Percentiles rank a stretch among this genome's conserved stretches.
Evolutionary conservation across 1,284 basidiomycete species (phyloP).

Genomic region (Lignosus rhinocerotis): DNA sequence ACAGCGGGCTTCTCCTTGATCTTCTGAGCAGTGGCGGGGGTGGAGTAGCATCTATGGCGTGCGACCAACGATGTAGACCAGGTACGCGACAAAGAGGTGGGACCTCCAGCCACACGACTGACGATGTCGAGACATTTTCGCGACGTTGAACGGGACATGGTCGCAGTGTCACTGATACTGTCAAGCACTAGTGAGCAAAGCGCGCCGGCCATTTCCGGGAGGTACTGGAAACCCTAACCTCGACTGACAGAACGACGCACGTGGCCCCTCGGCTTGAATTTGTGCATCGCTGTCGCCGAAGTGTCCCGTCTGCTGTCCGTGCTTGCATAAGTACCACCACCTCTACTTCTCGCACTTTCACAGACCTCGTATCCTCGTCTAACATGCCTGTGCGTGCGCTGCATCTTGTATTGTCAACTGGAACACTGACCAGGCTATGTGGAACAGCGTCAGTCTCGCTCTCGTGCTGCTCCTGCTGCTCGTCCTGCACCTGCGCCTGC

Average conservation of each 20-base stretch:
- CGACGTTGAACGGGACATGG: conserved; percentile 12
- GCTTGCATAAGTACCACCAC: conserved; percentile 28
- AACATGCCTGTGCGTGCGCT: conserved; percentile 61
- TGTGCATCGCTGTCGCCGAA: conserved; percentile 24
- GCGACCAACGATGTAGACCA: conserved; percentile 15
- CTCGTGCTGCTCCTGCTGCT: conserved; percentile 49
- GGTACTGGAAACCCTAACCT: conserved; percentile 7
- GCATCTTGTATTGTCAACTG: background rate
- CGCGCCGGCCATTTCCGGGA: conserved; percentile 8
- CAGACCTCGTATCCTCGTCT: background rate
- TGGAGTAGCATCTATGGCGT: conserved; percentile 18
- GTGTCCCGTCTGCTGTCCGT: conserved; percentile 20
- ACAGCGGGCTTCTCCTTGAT: conserved; percentile 15
- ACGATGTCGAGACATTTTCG: conserved; percentile 21
- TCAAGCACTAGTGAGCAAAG: conserved; percentile 8
- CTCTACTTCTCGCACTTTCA: conserved; percentile 12
- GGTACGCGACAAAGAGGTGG: conserved; percentile 12
- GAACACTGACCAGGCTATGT: conserved; percentile 13
- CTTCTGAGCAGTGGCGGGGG: conserved; percentile 11
- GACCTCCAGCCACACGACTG: conserved; percentile 11
- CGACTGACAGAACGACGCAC: conserved; percentile 15
- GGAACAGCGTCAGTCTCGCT: conserved; percentile 53
- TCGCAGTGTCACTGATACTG: conserved; percentile 14
- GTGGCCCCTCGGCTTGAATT: conserved; percentile 28
- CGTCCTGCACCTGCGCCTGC: conserved; percentile 41